Base-by-base conservation (phyloP, 805 yeast species). In the Yarrowia yakushimensis region DNA sequence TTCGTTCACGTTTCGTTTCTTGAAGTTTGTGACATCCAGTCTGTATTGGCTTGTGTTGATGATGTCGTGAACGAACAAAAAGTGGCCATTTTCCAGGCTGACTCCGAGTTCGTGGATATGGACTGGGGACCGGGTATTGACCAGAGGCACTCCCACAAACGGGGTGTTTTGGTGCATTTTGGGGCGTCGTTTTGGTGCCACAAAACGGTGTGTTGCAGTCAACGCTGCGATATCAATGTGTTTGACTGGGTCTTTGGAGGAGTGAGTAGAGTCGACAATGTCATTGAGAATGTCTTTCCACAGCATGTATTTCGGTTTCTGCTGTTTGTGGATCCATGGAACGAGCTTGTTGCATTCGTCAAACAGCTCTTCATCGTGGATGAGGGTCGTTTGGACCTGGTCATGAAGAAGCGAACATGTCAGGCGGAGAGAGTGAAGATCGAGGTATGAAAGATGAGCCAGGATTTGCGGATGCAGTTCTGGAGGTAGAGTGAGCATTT, bases 161-260 rank as follows among this genome's bases (percentile, higher is more conserved):
- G 31, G 33, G 4, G 45, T 5, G 45, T 52, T 25, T 15, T 52
- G 60, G 45, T 52, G 60, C 25, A 52, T 30, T n/a, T 36, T 52
- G 6, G 60, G 60, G 5, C 60, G 42, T 36, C 60, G 22, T 52
- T 52, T 52, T 3, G 60, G 60, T 1, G 27, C 30, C 15, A 31
- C 28, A 48, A 48, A 48, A 6, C 55, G 55, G 18, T 33, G 39
- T 4, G 55, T 48, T 8, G 55, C 22, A 2, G 55, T 33, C 10
- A 48, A 27, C 2, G 55, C 4, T 1, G 39, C 2, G 39, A 30
- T 48, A n/a, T 48, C 52, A 18, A 48, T 48, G 37, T 48, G 39
- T 5, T 2, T 48, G 17, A 45, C 52, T 3, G 46, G 46, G 6
- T 15, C 20, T 3, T 20, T 30, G 4, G 30, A 4, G 30, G 4